Conservation (phyloP, 768 basidiomycete genomes). For the Rickenella mellea region DNA sequence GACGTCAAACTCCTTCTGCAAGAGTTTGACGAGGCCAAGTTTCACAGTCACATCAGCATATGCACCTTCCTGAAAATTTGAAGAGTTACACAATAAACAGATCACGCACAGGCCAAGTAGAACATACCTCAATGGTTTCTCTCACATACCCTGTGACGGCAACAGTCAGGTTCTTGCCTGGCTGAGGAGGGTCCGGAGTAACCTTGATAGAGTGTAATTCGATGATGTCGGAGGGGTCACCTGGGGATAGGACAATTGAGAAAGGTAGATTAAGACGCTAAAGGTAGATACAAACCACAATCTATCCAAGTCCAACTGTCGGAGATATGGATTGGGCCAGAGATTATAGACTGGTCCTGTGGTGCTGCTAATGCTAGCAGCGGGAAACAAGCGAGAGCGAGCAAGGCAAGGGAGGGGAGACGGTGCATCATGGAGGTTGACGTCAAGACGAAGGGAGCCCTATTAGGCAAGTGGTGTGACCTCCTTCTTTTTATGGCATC, state of each 20-base stretch:
- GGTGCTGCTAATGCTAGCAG: slow-evolving; percentile 15
- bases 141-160: slow-evolving; percentile 54
- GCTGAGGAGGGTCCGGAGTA: slow-evolving; percentile 81
- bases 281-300: slow-evolving; percentile 55
- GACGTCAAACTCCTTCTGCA: slow-evolving; percentile 75
- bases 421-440: slow-evolving; percentile 15
- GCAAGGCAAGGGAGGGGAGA: slow-evolving; percentile 17
- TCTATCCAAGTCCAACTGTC: slow-evolving; percentile 56
- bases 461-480: too few species aligned
- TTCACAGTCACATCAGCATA: slow-evolving; percentile 87
- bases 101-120: neutral
- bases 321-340: slow-evolving; percentile 21
- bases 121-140: slow-evolving; percentile 54
- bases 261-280: neutral
- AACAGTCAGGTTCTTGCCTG: slow-evolving; percentile 84
- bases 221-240: slow-evolving; percentile 33
- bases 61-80: slow-evolving; percentile 70
- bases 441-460: slow-evolving; percentile 12
- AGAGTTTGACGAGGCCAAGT: slow-evolving; percentile 86
- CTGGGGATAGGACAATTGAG: slow-evolving; percentile 23
- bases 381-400: slow-evolving; percentile 14
- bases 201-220: slow-evolving; percentile 65
- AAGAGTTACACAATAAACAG: neutral
- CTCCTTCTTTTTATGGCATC: neutral
- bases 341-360: slow-evolving; percentile 23